Percentiles rank a stretch among this genome's conserved stretches.
Conservation (phyloP, 164 flowering plant genomes). For the Chloranthus sessilifolius region DNA sequence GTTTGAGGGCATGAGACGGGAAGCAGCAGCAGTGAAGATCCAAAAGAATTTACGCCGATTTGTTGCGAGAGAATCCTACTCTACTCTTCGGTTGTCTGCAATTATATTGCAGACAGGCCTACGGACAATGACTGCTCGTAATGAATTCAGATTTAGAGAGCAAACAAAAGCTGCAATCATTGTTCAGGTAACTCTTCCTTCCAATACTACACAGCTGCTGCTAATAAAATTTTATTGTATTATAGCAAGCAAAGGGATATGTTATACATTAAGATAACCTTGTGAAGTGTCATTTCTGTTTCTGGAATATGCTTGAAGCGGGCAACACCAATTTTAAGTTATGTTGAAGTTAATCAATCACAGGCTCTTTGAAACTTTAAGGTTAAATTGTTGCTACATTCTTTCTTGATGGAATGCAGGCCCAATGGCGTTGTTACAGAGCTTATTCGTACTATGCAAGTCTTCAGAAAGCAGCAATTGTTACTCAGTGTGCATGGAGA, state of each 20-base stretch:
- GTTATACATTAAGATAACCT: not conserved
- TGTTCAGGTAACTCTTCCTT: slow-evolving; percentile 54
- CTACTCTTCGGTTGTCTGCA: slow-evolving; percentile 43
- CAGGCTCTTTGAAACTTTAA: too few relatives aligned
- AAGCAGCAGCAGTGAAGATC: slow-evolving; percentile 81
- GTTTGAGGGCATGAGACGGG: slow-evolving; percentile 60
- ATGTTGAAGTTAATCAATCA: too few relatives aligned
- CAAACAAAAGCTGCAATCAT: slow-evolving; percentile 79
- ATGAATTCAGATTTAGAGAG: slow-evolving; percentile 83
- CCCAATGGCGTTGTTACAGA: slow-evolving; percentile 59
- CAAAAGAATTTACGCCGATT: slow-evolving; percentile 71
- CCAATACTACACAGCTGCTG: not conserved
- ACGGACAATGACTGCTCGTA: slow-evolving; percentile 89
- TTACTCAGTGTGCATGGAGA: slow-evolving; percentile 96
- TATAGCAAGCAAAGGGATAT: not conserved
- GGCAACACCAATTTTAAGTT: too few relatives aligned
- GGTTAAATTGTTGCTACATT: too few relatives aligned
- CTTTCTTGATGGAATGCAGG: slow-evolving; percentile 42
- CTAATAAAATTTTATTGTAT: not conserved
- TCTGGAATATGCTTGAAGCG: too few relatives aligned
- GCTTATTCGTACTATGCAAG: slow-evolving; percentile 72
- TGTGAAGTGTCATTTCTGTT: too few relatives aligned
- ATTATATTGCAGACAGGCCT: slow-evolving; percentile 78
- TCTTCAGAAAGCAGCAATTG: slow-evolving; percentile 69
- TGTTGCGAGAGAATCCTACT: slow-evolving; percentile 49